These are phyloP conservation scores for Ottelia alismoides DNA, from an alignment of 106 monocot genomes.

Conservation along the genomic window DNA sequence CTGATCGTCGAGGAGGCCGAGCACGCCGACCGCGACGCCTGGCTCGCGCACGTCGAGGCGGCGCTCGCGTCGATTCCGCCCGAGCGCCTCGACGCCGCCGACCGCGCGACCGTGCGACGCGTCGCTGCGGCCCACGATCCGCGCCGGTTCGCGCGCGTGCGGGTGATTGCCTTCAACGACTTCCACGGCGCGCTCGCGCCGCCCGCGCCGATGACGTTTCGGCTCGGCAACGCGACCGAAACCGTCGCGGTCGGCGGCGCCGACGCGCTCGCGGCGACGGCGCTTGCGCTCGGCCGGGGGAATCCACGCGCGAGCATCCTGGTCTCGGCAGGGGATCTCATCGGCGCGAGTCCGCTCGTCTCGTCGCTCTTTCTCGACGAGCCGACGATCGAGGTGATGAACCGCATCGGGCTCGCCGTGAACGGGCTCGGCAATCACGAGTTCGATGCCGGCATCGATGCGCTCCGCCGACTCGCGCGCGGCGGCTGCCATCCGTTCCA, in stretches of 20 bases:
- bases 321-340: background rate
- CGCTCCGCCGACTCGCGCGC: background rate
- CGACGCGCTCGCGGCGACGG: background rate
- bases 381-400: background rate
- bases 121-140: too few relatives aligned
- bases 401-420: background rate
- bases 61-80: too few relatives aligned
- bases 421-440: background rate
- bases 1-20: too few relatives aligned
- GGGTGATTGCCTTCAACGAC: background rate
- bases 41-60: too few relatives aligned
- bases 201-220: too few relatives aligned
- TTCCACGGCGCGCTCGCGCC: background rate
- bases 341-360: background rate
- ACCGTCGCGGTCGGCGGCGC: too few relatives aligned
- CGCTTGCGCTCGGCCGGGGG: too few relatives aligned
- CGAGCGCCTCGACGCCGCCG: too few relatives aligned
- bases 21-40: too few relatives aligned
- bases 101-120: too few relatives aligned
- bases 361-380: background rate
- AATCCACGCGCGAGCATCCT: background rate
- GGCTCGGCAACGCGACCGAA: background rate
- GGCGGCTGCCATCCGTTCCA: too few relatives aligned
- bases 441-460: background rate
- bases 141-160: background rate